phyloP scores from a whole-genome alignment of 495 filamentous ascomycete genomes.

The Penicillium macrosclerotiorum region DNA sequence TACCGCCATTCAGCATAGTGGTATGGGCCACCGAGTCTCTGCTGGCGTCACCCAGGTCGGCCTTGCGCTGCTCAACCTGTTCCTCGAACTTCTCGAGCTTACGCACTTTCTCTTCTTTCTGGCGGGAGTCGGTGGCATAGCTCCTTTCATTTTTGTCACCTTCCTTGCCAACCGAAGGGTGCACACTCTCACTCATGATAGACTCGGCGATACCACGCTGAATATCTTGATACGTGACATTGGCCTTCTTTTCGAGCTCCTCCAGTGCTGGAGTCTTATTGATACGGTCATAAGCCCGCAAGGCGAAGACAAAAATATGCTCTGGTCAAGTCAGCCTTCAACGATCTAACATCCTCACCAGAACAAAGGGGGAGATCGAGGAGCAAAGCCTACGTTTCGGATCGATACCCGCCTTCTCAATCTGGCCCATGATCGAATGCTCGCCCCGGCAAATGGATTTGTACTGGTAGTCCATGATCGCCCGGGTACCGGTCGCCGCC shows the following conservation, averaged over 20 bases:
- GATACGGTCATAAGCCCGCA: conserved; percentile 85
- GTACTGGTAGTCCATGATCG: conserved; percentile 99
- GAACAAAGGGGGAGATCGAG: neutral
- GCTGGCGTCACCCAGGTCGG: conserved; percentile 39
- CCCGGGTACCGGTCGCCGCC: conserved; percentile 79
- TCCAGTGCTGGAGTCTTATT: conserved; percentile 71
- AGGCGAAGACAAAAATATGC: conserved; percentile 88
- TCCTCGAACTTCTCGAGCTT: conserved; percentile 66
- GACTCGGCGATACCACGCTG: conserved; percentile 84
- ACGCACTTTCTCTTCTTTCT: conserved; percentile 45
- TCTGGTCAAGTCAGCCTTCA: conserved; percentile 29
- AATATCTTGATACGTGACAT: conserved; percentile 78
- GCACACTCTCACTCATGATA: conserved; percentile 73
- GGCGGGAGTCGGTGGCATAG: conserved; percentile 32
- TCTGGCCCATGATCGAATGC: conserved; percentile 81
- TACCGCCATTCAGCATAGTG: conserved; percentile 71
- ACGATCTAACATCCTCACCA: neutral
- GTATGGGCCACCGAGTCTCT: conserved; percentile 72
- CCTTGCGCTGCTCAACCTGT: conserved; percentile 41
- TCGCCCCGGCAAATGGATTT: conserved; percentile 91
- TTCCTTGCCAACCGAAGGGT: conserved; percentile 54
- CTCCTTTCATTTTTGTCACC: conserved; percentile 41
- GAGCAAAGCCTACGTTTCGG: conserved; percentile 46
- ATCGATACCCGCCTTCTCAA: conserved; percentile 74
- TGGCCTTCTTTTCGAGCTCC: conserved; percentile 71